These are phyloP conservation scores for Mucor mucedo DNA, from an alignment of 371 early-diverging fungal species.

Conservation along the genomic window DNA sequence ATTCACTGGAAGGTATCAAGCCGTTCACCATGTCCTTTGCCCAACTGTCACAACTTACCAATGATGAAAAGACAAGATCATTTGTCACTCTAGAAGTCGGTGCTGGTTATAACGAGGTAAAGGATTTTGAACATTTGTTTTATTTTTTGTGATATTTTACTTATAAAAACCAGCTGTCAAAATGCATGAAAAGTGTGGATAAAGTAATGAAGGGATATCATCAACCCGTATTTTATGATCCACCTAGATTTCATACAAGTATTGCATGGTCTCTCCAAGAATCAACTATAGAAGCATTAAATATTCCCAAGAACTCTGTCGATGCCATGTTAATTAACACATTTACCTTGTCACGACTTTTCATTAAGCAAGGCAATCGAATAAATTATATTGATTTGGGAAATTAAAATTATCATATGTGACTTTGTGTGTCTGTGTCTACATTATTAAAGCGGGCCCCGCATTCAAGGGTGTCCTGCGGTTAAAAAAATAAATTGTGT, in stretches of 20 bases:
- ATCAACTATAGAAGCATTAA: slow-evolving; percentile 2
- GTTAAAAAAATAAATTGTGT: neutral
- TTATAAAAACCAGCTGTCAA: slow-evolving; percentile 17
- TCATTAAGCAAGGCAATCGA: slow-evolving; percentile 43
- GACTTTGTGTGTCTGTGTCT: too few species aligned
- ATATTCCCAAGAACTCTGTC: slow-evolving; percentile 21
- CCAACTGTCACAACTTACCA: slow-evolving; percentile 36
- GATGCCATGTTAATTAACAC: slow-evolving; percentile 16
- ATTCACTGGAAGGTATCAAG: neutral
- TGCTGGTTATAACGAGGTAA: slow-evolving; percentile 49
- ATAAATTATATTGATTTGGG: neutral
- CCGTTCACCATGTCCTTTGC: slow-evolving; percentile 47
- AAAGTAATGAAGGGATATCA: slow-evolving; percentile 26
- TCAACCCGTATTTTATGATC: slow-evolving; percentile 46
- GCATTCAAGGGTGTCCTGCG: slow-evolving; percentile 20
- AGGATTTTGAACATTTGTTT: neutral
- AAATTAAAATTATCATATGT: neutral
- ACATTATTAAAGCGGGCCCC: neutral
- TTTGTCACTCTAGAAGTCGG: slow-evolving; percentile 53
- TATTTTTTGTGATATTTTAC: too few species aligned
- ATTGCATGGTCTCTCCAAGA: slow-evolving; percentile 43
- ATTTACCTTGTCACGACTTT: slow-evolving; percentile 21
- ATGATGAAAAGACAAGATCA: slow-evolving; percentile 50
- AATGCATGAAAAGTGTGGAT: slow-evolving; percentile 34
- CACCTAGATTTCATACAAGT: slow-evolving; percentile 56